Base-by-base conservation (phyloP, 805 yeast species). In the Zygosaccharomyces rouxii region DNA sequence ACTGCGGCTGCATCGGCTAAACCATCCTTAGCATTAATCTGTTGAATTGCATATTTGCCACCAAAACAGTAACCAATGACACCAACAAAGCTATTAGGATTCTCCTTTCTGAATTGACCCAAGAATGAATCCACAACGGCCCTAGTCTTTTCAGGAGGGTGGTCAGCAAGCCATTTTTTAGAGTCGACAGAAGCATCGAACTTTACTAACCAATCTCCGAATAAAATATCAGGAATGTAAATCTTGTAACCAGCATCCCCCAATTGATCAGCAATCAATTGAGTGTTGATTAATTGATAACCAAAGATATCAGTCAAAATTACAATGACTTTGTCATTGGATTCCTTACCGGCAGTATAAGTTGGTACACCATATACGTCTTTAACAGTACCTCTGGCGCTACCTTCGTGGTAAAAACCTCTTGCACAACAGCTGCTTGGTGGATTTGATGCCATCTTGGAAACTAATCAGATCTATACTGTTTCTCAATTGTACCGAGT, bases 61-160 rank as follows among this genome's bases (percentile, higher is more conserved):
- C 97, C 97, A 55, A 73, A 89, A 70, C 97, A 89, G 71, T 88
- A 81, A 21, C 97, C 96, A 49, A 84, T 69, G 18, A 79, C 78
- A 38, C 77, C 81, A 19, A 84, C 51, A 55, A 73, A 79, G 45
- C 71, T 64, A 14, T 79, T 78, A n/a, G 68, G 68, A 47, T 67
- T 63, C 48, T 75, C 77, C 23, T 62, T 57, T 51, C 70, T 76
- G 48, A 84, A 66, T 7, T 59, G 60, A 2, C 62, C 57, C 50
- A 84, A 59, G 56, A 77, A 84, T 4, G 64, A 66, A 31, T 74
- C 74, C 38, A 80, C 76, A 38, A 81, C 63, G 14, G 78, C 78
- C 30, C 58, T 58, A 14, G 82, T 76, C 29, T 68, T 63, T n/a
- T 73, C 80, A 37, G 59, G 62, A n/a, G 65, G 49, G 68, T 86